Evolutionary conservation across 108 stramenopile genomes (phyloP).

Genomic region (Cyclotella kingstonii): DNA sequence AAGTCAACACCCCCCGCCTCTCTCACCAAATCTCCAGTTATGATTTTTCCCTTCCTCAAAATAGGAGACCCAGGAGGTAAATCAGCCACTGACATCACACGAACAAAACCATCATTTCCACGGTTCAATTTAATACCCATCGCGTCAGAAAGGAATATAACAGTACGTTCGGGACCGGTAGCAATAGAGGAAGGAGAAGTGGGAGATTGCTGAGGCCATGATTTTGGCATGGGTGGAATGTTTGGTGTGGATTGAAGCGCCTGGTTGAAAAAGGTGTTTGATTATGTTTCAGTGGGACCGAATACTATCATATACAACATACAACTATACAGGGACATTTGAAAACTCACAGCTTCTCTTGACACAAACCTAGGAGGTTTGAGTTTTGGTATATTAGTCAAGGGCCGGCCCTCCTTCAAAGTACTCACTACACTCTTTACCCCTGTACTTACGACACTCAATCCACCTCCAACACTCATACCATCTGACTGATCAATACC

Average conservation of each 20-base stretch:
- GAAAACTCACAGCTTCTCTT: slow-evolving; percentile 65
- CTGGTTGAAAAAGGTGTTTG: slow-evolving; percentile 17
- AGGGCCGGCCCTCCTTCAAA: slow-evolving; percentile 38
- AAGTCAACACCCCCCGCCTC: slow-evolving; percentile 86
- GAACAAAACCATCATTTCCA: slow-evolving; percentile 81
- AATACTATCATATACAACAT: background rate
- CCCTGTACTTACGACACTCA: slow-evolving; percentile 35
- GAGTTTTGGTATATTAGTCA: slow-evolving; percentile 72
- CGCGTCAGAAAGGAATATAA: slow-evolving; percentile 70
- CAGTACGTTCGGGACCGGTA: slow-evolving; percentile 66
- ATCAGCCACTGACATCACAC: slow-evolving; percentile 70
- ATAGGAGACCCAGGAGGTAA: slow-evolving; percentile 64
- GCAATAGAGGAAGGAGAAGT: slow-evolving; percentile 40
- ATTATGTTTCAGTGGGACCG: background rate
- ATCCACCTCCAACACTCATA: slow-evolving; percentile 30
- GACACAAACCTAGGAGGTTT: slow-evolving; percentile 86
- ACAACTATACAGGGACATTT: too few relatives aligned
- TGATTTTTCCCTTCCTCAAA: slow-evolving; percentile 65
- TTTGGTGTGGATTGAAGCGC: slow-evolving; percentile 63
- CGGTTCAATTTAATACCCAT: slow-evolving; percentile 86
- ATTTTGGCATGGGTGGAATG: slow-evolving; percentile 73
- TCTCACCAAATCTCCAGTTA: slow-evolving; percentile 76
- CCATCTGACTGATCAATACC: slow-evolving; percentile 38
- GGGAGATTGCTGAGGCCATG: slow-evolving; percentile 78
- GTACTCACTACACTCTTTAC: slow-evolving; percentile 37